These are phyloP conservation scores for Colletotrichum sp. DNA, from an alignment of 2,329 filamentous ascomycete species.

Conservation along the genomic window DNA sequence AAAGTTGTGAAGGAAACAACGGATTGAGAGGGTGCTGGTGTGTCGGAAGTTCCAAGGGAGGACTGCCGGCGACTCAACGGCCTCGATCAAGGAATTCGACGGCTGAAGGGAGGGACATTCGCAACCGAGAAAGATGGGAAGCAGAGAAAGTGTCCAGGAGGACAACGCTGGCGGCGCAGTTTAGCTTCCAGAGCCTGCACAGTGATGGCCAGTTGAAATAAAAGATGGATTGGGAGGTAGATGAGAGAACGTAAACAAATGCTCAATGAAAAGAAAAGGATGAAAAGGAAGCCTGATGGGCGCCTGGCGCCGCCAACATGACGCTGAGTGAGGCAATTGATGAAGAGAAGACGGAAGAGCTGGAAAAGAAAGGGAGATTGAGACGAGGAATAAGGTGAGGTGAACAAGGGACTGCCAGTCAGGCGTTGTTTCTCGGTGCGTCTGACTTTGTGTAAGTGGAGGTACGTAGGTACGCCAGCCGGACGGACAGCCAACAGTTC, in stretches of 20 bases:
- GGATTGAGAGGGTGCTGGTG: background rate
- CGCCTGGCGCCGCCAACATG: slow-evolving; percentile 14
- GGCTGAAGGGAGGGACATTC: background rate
- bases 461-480: background rate
- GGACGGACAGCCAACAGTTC: background rate
- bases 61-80: background rate
- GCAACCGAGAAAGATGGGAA: background rate
- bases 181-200: slow-evolving; percentile 1
- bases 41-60: background rate
- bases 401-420: background rate
- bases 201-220: background rate
- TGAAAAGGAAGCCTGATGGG: background rate
- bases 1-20: background rate
- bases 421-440: background rate
- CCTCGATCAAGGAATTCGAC: background rate
- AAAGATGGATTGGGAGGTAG: background rate
- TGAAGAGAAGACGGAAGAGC: background rate
- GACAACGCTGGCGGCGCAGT: background rate
- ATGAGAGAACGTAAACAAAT: background rate
- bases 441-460: background rate
- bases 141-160: background rate
- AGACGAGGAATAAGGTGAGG: background rate
- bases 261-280: background rate
- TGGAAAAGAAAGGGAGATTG: background rate
- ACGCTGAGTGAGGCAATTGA: background rate